Evolutionary conservation across 768 basidiomycete genomes (phyloP).

Genomic region (Leccinum truebloodii): DNA sequence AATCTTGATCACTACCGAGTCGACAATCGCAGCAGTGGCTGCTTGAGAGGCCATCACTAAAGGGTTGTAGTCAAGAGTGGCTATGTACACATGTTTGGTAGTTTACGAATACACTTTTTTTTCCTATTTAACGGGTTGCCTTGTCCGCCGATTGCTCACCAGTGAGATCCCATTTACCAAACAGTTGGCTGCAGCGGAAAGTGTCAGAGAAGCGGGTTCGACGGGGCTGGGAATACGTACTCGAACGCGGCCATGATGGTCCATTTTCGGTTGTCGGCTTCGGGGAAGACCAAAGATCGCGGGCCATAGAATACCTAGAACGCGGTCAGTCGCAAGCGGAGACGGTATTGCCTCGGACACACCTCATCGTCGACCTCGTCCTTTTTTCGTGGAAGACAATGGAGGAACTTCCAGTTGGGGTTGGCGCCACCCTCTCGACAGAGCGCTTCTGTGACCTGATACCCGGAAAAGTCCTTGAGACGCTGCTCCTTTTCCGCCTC

Average conservation of each 20-base stretch:
- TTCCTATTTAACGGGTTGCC: not conserved
- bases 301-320: conserved; percentile 88
- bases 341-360: conserved; percentile 1
- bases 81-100: conserved; percentile 10
- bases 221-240: conserved; percentile 45
- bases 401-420: conserved; percentile 90
- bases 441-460: conserved; percentile 89
- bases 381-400: conserved; percentile 90
- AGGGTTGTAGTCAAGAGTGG: not conserved
- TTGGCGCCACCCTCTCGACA: conserved; percentile 82
- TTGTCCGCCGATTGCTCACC: conserved; percentile 23
- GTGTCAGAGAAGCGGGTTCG: conserved; percentile 6
- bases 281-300: conserved; percentile 88
- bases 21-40: conserved; percentile 60
- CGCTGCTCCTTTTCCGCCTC: conserved; percentile 91
- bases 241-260: conserved; percentile 92
- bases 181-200: conserved; percentile 29
- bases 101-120: not conserved
- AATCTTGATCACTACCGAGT: conserved; percentile 65
- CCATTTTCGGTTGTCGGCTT: conserved; percentile 97
- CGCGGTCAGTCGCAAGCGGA: not conserved
- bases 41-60: conserved; percentile 37
- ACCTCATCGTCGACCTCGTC: conserved; percentile 97
- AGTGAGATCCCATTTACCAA: conserved; percentile 48
- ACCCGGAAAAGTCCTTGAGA: conserved; percentile 84